Evolutionary conservation across 352 stramenopile species (phyloP).

Genomic region (Globisporangium spiculum): DNA sequence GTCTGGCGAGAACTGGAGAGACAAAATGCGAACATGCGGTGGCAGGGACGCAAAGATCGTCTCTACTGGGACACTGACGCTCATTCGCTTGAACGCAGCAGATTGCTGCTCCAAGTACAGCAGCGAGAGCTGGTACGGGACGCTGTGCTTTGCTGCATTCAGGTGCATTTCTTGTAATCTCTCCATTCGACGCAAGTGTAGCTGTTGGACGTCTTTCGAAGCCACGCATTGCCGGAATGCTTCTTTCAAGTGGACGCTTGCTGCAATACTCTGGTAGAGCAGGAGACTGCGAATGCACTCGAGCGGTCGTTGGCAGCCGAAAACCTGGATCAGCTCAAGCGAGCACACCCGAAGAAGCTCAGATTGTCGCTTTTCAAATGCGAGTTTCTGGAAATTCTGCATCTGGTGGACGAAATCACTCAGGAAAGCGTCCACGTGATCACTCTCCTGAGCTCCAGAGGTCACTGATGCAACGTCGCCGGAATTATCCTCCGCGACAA

Average conservation of each 20-base stretch:
- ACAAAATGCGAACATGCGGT: conserved; percentile 34
- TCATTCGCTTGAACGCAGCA: conserved; percentile 62
- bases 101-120: conserved; percentile 67
- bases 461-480: conserved; percentile 18
- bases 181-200: conserved; percentile 50
- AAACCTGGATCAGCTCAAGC: conserved; percentile 59
- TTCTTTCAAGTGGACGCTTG: conserved; percentile 31
- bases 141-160: conserved; percentile 44
- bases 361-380: conserved; percentile 43
- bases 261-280: conserved; percentile 54
- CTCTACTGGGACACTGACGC: conserved; percentile 35
- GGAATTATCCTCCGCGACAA: background rate
- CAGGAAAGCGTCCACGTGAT: conserved; percentile 28
- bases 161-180: conserved; percentile 29
- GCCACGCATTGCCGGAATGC: conserved; percentile 38
- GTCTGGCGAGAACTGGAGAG: conserved; percentile 70
- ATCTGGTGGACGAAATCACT: conserved; percentile 20
- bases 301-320: conserved; percentile 45
- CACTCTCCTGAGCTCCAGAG: conserved; percentile 13
- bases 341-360: conserved; percentile 37
- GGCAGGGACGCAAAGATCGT: conserved; percentile 40
- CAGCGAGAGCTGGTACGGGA: conserved; percentile 63
- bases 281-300: conserved; percentile 53
- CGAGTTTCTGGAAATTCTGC: conserved; percentile 36
- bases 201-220: conserved; percentile 37